Base-by-base conservation (phyloP, 2,329 filamentous ascomycete species). In the Diplodia sapinea region DNA sequence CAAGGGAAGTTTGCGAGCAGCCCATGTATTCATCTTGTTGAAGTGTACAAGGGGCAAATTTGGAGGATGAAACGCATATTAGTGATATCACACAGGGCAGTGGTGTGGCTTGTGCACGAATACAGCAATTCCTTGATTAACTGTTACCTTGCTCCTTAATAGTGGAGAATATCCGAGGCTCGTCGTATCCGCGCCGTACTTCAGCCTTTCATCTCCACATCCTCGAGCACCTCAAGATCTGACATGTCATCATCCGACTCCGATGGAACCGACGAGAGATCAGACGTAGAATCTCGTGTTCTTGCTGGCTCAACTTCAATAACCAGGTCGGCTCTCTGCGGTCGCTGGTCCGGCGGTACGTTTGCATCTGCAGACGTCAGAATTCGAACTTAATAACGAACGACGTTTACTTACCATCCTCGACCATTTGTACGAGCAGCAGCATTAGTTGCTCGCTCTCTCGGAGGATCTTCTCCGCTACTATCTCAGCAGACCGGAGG, bases 401-500 rank as follows among this genome's bases (percentile, higher is more conserved):
- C 7, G 9, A 20, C 1, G 7, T 20, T 7, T 20, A 64, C 68
- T 57, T 33, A 69, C 68, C 66, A 31, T 76, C 71, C 56, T 77
- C 74, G 47, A 79, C 52, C 4, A 77, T 33, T n/a, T 79, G 74
- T n/a, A 79, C 38, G 40, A 80, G 65, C 2, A 75, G 72, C 11
- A 73, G 66, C 5, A 83, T 72, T 65, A 79, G 72, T 54, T 73
- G 70, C 11, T 76, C 76, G 67, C 74, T 79, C 15, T 71, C 72
- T 38, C 77, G 70, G 70, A 83, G 66, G 4, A 79, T 56, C 7
- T 66, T 67, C 52, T 74, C 74, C 3, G 76, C 78, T 29, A 78
- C 73, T n/a, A 75, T 74, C 64, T 82, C 79, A 50, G 77, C 76
- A 71, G 79, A 84, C 62, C 79, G 83, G 69, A 79, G 81, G 51